phyloP scores from a whole-genome alignment of 192 early-diverging fungal species.

The Geranomyces michiganensis region DNA sequence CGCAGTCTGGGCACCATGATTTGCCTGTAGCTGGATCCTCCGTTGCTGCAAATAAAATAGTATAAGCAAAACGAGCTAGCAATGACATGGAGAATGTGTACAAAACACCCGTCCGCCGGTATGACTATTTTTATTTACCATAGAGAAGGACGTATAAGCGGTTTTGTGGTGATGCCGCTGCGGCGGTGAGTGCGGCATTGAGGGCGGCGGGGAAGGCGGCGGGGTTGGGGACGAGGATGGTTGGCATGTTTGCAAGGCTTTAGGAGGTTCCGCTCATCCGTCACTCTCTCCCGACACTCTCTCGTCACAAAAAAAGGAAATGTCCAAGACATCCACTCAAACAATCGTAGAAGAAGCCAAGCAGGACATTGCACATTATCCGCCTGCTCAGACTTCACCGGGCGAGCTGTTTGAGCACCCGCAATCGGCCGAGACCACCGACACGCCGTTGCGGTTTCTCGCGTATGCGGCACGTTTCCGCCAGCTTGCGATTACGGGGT shows the following conservation, averaged over 20 bases:
- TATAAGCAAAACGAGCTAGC: no score
- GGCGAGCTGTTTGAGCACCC: not conserved
- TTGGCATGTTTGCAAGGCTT: no score
- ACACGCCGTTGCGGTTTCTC: slow-evolving; percentile 33
- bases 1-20: slow-evolving; percentile 60
- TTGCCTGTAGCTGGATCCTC: slow-evolving; percentile 43
- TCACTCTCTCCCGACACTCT: no score
- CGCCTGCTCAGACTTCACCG: slow-evolving; percentile 12
- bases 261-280: no score
- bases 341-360: slow-evolving; percentile 14
- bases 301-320: no score
- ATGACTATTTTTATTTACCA: slow-evolving; percentile 21
- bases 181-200: slow-evolving; percentile 18
- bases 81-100: no score
- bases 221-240: no score
- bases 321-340: slow-evolving; percentile 3
- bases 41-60: slow-evolving; percentile 25
- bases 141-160: slow-evolving; percentile 47
- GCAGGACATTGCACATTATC: slow-evolving; percentile 12
- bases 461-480: slow-evolving; percentile 33
- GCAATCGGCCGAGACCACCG: slow-evolving; percentile 26
- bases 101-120: not conserved
- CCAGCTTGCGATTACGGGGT: slow-evolving; percentile 29
- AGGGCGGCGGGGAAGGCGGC: no score
- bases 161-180: slow-evolving; percentile 20